Evolutionary conservation across 805 yeast genomes (phyloP).

Genomic region (Saccharomycopsis capsularis): DNA sequence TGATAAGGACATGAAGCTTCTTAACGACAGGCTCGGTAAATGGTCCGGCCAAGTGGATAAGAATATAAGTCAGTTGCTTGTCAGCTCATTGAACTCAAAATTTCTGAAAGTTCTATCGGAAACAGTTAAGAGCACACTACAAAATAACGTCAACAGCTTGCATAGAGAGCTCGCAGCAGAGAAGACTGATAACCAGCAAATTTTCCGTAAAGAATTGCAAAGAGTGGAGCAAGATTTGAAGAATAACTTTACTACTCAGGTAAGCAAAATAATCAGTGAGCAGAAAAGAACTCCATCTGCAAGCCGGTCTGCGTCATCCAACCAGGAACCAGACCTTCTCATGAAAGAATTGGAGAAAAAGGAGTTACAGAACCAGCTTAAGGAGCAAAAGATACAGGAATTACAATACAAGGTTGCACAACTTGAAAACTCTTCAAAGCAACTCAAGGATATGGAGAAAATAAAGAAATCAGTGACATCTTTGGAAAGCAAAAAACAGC

Average conservation of each 20-base stretch:
- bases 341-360: constrained; percentile 5
- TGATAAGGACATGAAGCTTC: constrained; percentile 9
- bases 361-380: constrained; percentile 2
- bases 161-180: constrained; percentile 4
- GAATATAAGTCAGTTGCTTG: constrained; percentile 18
- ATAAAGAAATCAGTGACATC: background rate
- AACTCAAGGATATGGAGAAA: background rate
- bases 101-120: constrained; percentile 13
- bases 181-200: background rate
- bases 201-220: constrained; percentile 6
- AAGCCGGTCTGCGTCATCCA: background rate
- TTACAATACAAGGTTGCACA: background rate
- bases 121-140: constrained; percentile 10
- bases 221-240: constrained; percentile 4
- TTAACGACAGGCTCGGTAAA: constrained; percentile 10
- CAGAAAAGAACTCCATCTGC: no score
- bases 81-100: constrained; percentile 16
- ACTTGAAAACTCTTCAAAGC: background rate
- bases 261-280: background rate
- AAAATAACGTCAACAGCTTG: background rate
- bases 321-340: background rate
- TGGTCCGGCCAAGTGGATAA: constrained; percentile 20
- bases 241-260: background rate
- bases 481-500: background rate
- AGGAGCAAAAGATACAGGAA: constrained; percentile 4